Percentiles rank a stretch among this genome's conserved stretches.
Conservation (phyloP, 345 rosid genomes). For the Rhizophora apiculata region DNA sequence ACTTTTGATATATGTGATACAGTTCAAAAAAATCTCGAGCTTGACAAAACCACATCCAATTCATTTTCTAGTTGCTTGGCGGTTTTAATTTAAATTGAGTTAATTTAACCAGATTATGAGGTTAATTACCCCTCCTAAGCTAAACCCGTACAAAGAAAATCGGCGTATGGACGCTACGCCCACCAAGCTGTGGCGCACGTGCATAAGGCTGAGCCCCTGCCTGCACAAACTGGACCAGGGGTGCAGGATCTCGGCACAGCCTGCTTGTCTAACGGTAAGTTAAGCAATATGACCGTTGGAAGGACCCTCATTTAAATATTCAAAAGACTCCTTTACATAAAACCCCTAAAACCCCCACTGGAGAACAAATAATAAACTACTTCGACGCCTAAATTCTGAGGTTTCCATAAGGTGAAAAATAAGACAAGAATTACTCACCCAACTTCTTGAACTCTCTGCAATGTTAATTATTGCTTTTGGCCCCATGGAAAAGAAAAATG, state of each 20-base stretch:
- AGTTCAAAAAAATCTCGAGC: too few species aligned
- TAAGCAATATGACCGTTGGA: slow-evolving; percentile 42
- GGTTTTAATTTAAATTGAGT: too few species aligned
- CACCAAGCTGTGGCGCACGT: slow-evolving; percentile 19
- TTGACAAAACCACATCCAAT: too few species aligned
- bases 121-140: too few species aligned
- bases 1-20: too few species aligned
- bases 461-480: neutral
- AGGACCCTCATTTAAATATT: slow-evolving; percentile 15
- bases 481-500: too few species aligned
- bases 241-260: slow-evolving; percentile 11
- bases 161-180: slow-evolving; percentile 4
- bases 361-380: neutral
- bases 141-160: too few species aligned
- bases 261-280: slow-evolving; percentile 38
- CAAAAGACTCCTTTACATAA: neutral
- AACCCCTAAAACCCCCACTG: neutral
- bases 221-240: slow-evolving; percentile 24
- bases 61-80: too few species aligned
- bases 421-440: too few species aligned
- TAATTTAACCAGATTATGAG: neutral
- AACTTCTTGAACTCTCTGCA: slow-evolving; percentile 6
- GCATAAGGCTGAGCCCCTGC: neutral
- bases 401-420: neutral
- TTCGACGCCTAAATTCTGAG: neutral